Percentiles rank a stretch among this genome's conserved stretches.
Evolutionary conservation across 495 filamentous ascomycete genomes (phyloP).

Genomic region (Lichenothelia convexa): DNA sequence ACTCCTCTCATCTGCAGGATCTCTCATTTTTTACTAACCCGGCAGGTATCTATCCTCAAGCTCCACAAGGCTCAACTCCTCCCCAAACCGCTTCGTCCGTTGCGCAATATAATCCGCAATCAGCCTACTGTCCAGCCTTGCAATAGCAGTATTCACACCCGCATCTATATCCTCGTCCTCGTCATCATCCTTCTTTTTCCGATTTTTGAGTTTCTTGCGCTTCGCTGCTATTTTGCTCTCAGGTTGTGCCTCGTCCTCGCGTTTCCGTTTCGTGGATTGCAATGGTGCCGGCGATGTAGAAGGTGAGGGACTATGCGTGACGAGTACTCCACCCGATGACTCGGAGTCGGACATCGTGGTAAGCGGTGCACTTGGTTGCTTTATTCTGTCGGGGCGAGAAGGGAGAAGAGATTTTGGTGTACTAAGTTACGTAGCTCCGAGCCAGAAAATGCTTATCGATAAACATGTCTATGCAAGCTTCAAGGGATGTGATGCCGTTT

Average conservation of each 20-base stretch:
- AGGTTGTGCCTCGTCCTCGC: constrained; percentile 7
- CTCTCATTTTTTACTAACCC: constrained; percentile 26
- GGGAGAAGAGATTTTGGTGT: no score
- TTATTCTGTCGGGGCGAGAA: no score
- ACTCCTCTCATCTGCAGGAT: neutral
- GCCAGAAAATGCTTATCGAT: no score
- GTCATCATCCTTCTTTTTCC: constrained; percentile 35
- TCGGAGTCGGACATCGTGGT: constrained; percentile 18
- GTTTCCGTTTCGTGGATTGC: constrained; percentile 17
- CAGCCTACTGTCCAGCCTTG: constrained; percentile 59
- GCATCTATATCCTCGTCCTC: constrained; percentile 36
- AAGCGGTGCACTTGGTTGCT: neutral
- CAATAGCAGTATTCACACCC: constrained; percentile 67
- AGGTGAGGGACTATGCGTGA: constrained; percentile 11
- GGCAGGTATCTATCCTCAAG: constrained; percentile 65
- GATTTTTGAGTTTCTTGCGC: constrained; percentile 37
- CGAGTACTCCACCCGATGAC: constrained; percentile 9
- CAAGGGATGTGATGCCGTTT: no score
- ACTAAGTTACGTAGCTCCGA: no score
- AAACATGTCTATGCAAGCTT: no score
- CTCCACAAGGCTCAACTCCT: constrained; percentile 63
- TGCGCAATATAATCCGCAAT: constrained; percentile 79
- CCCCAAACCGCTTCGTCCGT: constrained; percentile 56
- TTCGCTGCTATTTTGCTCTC: constrained; percentile 28
- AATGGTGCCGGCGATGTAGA: constrained; percentile 2